A percentile compares a stretch with the other conserved stretches of the same genome.
Evolutionary conservation across 805 yeast genomes (phyloP).

Genomic region (Zygoascus flipseniorum): DNA sequence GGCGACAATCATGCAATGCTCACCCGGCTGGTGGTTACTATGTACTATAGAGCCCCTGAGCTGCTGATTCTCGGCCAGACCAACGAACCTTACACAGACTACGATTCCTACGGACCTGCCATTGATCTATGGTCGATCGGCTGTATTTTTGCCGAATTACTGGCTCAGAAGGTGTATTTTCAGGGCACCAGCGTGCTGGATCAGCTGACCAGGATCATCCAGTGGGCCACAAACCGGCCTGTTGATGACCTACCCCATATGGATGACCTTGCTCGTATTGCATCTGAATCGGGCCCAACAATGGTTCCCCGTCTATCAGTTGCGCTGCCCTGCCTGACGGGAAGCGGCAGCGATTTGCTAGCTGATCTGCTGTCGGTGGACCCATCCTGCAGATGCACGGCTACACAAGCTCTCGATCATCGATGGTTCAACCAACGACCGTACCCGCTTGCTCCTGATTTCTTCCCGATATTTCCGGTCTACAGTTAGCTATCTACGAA

Average conservation of each 20-base stretch:
- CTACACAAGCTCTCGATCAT: constrained; percentile 35
- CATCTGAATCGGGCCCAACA: background rate
- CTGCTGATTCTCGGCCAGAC: constrained; percentile 53
- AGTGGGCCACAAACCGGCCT: constrained; percentile 3
- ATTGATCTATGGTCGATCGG: constrained; percentile 98
- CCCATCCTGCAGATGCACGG: constrained; percentile 37
- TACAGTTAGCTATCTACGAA: background rate
- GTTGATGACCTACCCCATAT: background rate
- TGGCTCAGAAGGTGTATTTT: constrained; percentile 32
- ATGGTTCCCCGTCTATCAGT: background rate
- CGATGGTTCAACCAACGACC: background rate
- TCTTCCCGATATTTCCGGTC: background rate
- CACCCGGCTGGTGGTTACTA: constrained; percentile 36
- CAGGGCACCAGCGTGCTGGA: constrained; percentile 39
- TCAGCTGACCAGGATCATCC: constrained; percentile 36
- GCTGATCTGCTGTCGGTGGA: constrained; percentile 34
- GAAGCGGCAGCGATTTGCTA: constrained; percentile 28
- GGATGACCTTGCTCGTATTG: background rate
- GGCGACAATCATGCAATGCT: constrained; percentile 34
- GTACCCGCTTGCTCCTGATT: background rate
- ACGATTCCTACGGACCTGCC: constrained; percentile 45
- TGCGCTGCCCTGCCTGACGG: constrained; percentile 22
- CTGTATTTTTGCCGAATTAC: constrained; percentile 47
- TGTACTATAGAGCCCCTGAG: constrained; percentile 36
- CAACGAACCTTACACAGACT: constrained; percentile 67